A percentile compares a stretch with the other conserved stretches of the same genome.
These are phyloP conservation scores for Bisporella sp. DNA, from an alignment of 2,329 filamentous ascomycete genomes.

Conservation along the genomic window DNA sequence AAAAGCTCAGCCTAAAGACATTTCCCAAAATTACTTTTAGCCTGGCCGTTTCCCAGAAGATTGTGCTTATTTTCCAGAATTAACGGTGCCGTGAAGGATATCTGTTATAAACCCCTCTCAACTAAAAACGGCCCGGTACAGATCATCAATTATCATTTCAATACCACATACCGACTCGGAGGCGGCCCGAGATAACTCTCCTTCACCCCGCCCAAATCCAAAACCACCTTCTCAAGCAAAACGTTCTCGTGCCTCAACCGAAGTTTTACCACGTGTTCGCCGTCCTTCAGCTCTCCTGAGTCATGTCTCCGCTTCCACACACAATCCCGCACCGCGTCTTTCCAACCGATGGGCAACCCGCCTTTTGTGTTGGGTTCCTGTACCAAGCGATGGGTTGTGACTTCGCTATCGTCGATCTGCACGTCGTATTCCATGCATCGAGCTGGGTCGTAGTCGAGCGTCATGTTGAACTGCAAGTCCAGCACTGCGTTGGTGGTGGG, in stretches of 20 bases:
- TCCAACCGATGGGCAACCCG: slow-evolving; percentile 9
- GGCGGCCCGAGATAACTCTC: slow-evolving; percentile 31
- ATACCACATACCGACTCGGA: background rate
- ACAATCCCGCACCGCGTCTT: slow-evolving; percentile 8
- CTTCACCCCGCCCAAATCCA: slow-evolving; percentile 31
- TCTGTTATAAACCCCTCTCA: too few species aligned
- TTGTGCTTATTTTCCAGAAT: too few species aligned
- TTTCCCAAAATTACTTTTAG: too few species aligned
- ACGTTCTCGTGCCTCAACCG: slow-evolving; percentile 24
- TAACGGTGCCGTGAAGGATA: too few species aligned
- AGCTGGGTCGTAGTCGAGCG: slow-evolving; percentile 31
- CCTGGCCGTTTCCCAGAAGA: too few species aligned
- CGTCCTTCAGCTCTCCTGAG: slow-evolving; percentile 22
- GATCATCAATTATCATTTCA: background rate
- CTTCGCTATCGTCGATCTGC: slow-evolving; percentile 31
- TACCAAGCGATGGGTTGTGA: slow-evolving; percentile 26
- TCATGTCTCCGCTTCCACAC: slow-evolving; percentile 30
- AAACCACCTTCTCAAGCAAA: slow-evolving; percentile 29
- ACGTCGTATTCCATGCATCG: slow-evolving; percentile 31
- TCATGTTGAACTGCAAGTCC: slow-evolving; percentile 9
- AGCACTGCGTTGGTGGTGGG: background rate
- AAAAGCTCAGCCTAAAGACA: too few species aligned
- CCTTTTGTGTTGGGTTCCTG: slow-evolving; percentile 24
- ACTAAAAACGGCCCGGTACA: too few species aligned
- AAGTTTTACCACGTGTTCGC: slow-evolving; percentile 10